These are phyloP conservation scores for Zoysia japonica DNA, from an alignment of 176 grass and related monocot species.

Conservation along the genomic window DNA sequence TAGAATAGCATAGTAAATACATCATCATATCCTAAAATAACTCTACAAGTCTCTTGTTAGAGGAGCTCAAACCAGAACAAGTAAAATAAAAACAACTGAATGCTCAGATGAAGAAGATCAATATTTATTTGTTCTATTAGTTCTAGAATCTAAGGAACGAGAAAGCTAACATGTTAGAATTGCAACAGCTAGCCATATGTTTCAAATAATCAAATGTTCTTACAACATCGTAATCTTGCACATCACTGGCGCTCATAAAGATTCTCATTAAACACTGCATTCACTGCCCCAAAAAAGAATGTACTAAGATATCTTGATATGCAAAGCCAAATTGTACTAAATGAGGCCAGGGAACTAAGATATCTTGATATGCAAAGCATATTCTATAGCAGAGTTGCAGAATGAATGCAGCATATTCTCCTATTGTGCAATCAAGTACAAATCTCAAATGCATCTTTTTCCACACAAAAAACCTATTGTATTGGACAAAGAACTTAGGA, in stretches of 20 bases:
- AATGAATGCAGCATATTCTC: neutral
- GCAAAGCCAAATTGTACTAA: neutral
- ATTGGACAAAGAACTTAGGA: neutral
- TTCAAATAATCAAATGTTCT: neutral
- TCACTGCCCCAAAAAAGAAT: neutral
- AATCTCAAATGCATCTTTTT: conserved; percentile 9
- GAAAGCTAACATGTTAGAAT: neutral
- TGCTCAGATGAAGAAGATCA: neutral
- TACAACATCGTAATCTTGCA: neutral
- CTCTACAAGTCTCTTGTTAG: conserved; percentile 20
- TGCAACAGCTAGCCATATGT: conserved; percentile 17
- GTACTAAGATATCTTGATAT: conserved; percentile 6
- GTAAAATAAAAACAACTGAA: neutral
- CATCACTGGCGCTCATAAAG: neutral
- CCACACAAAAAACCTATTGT: neutral
- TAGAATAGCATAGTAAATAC: too few species aligned
- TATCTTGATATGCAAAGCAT: conserved; percentile 11
- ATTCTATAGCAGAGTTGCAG: neutral
- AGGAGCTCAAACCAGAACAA: conserved; percentile 7
- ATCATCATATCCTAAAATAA: neutral
- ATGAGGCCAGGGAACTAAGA: neutral
- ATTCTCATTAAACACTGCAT: neutral
- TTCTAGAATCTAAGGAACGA: too few species aligned
- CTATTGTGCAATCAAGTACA: conserved; percentile 10
- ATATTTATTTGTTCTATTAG: conserved; percentile 2